Conservation (phyloP, 768 basidiomycete species). For the Podaxis sp. region DNA sequence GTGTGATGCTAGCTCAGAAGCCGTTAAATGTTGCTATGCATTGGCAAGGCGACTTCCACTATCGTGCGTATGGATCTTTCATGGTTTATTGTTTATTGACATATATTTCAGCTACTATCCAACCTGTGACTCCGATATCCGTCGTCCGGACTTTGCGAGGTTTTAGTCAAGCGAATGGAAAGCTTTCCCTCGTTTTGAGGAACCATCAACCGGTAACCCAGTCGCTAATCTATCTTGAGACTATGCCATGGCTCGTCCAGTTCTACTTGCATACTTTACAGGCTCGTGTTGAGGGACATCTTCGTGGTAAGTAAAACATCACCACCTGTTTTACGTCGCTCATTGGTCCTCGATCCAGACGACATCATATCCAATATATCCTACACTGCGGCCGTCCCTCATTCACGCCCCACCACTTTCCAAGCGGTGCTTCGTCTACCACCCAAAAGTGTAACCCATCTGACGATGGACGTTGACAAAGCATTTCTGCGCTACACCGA, state of each 20-base stretch:
- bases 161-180: constrained; percentile 70
- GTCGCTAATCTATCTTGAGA: constrained; percentile 74
- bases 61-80: constrained; percentile 40
- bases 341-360: constrained; percentile 31
- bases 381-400: constrained; percentile 65
- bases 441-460: constrained; percentile 51
- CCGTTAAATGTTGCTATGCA: constrained; percentile 54
- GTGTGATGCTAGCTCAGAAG: constrained; percentile 25
- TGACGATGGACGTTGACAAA: constrained; percentile 75
- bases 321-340: not conserved
- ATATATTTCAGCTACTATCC: not conserved
- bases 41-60: constrained; percentile 57
- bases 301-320: constrained; percentile 3
- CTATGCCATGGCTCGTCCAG: constrained; percentile 90
- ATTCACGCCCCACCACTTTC: constrained; percentile 73
- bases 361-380: constrained; percentile 59
- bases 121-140: constrained; percentile 47
- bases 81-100: not conserved
- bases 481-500: constrained; percentile 91
- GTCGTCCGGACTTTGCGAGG: constrained; percentile 71
- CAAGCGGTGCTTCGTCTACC: constrained; percentile 72
- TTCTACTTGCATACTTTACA: constrained; percentile 80
- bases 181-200: constrained; percentile 59
- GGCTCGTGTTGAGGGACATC: constrained; percentile 40
- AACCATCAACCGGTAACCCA: constrained; percentile 50